Base-by-base conservation (phyloP, 2,329 filamentous ascomycete species). In the Madurella mycetomatis region DNA sequence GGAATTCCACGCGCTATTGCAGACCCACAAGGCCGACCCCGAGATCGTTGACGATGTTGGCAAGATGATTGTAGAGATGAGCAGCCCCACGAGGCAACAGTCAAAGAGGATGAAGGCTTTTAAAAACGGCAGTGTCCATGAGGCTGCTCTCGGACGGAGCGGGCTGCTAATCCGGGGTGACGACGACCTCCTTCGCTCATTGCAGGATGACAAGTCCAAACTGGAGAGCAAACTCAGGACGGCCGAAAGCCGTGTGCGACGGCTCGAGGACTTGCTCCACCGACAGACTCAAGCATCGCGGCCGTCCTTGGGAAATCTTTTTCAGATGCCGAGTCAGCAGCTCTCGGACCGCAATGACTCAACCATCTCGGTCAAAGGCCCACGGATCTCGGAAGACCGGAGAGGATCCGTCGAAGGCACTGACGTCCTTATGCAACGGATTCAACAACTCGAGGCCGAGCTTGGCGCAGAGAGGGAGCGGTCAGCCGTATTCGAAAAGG, bases 91-190 rank as follows among this genome's bases (percentile, higher is more conserved):
- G 0, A 90, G 87, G 63, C 90, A 94, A 68, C 92, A 95, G 67
- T 83, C 86, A 57, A 92, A 90, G 70, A 84, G 90, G 54, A 83
- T 94, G 7, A 95, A 92, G 69, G 91, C 90, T 5, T 97, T 99
- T 76, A 96, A 96, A 68, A 94, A 95, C 66, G 94, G 94, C 15
- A 97, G 94, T 66, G 82, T 97, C 39, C 91, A 96, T 64, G 94
- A 97, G 67, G 86, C 87, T n/a, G 84, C 83, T 2, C 80, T 96
- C 57, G 90, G 90, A n/a, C 84, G 87, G 65, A 95, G 89, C 60
- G 92, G 90, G 1, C 79, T 96, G 9, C 73, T 96, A 64, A 82
- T 95, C 13, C 85, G 90, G 40, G 91, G 90, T n/a, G 88, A 94
- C 58, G 90, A 95, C 64, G 92, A 96, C 59, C 76, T 92, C 58